Evolutionary conservation across 139 green algal species (phyloP), one percentile per base, ranked within the genome.

Genomic region (Auxenochlorella pyrenoidosa): DNA sequence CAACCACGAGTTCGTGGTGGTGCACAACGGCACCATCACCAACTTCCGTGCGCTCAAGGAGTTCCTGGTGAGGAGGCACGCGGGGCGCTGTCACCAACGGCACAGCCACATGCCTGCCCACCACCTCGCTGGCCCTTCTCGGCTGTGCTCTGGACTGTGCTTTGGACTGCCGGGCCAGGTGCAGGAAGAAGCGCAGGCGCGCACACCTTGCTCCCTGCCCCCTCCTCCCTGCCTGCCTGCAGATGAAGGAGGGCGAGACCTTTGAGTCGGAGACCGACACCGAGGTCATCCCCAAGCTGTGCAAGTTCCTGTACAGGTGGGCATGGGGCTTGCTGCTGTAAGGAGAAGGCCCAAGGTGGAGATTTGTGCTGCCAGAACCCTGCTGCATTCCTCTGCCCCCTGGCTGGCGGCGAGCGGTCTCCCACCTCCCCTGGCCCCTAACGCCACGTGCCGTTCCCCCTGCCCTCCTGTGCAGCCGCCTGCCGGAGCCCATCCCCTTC

Each of bases 1-100:
- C 4, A 91, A 92, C 66, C 91, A 94, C 77, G 94, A 98, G 86
- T 99, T 99, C 88, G 92, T 98, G 34, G 96, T 99, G 18, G 98
- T 99, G 47, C 98, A 99, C 95, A 99, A 99, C 87, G 98, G 98
- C 73, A 99, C 99, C 92, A 99, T 99, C 94, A 99, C 98, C 58
- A 99, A 99, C 94, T 99, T 97, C 93, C 92, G 95, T 79, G 91
- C 96, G 36, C 91, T 99, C 1, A 97, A 97, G 73, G 93, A 96
- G 44, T 98, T 98, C 88, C 90, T 99, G 92, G 93, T 96, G 83
- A 21, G n/a, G n/a, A n/a, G n/a, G n/a, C n/a, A n/a, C n/a, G n/a
- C n/a, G n/a, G n/a, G n/a, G n/a, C n/a, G n/a, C 51, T 81, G 54
- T 13, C 54, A 24, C 10, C 15, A 22, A 54, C 47, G 47, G 54